Percentiles rank a stretch among this genome's conserved stretches.
phyloP scores from a whole-genome alignment of 2,329 filamentous ascomycete genomes.

The Scopulariopsis brevicaulis region DNA sequence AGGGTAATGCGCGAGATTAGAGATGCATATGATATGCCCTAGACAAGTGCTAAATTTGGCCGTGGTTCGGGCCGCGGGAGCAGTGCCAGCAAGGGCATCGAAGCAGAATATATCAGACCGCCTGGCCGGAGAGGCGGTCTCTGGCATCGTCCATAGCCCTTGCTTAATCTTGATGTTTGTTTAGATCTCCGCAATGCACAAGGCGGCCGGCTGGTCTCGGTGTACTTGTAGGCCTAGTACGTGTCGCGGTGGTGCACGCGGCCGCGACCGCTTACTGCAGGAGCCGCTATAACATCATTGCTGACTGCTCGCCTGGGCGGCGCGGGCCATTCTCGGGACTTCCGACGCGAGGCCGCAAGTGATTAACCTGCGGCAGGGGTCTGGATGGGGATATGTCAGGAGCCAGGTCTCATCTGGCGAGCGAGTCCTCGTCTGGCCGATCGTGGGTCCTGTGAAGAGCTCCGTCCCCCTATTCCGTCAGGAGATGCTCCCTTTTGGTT shows the following conservation, averaged over 20 bases:
- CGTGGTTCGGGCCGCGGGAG: not conserved
- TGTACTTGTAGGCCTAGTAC: too few relatives aligned
- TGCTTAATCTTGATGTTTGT: not conserved
- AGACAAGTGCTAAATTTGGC: not conserved
- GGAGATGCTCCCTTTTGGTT: not conserved
- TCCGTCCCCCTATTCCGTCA: not conserved
- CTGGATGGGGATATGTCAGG: not conserved
- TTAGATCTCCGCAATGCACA: not conserved
- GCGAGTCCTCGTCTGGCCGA: not conserved
- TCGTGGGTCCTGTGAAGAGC: not conserved
- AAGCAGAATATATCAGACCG: not conserved
- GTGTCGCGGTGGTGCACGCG: not conserved
- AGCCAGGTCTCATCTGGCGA: not conserved
- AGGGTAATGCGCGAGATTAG: not conserved
- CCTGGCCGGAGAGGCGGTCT: not conserved
- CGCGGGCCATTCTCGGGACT: not conserved
- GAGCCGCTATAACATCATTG: not conserved
- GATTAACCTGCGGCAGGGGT: not conserved
- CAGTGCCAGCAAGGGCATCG: not conserved
- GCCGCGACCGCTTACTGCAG: not conserved
- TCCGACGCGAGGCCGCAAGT: not conserved
- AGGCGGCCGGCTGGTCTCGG: not conserved
- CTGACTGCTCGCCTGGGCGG: too few relatives aligned
- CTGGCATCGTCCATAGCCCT: not conserved
- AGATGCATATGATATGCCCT: not conserved